Evolutionary conservation across 192 early-diverging fungal genomes (phyloP), one percentile per base, ranked within the genome.

Genomic region (Borealophlyctis nickersoniae): DNA sequence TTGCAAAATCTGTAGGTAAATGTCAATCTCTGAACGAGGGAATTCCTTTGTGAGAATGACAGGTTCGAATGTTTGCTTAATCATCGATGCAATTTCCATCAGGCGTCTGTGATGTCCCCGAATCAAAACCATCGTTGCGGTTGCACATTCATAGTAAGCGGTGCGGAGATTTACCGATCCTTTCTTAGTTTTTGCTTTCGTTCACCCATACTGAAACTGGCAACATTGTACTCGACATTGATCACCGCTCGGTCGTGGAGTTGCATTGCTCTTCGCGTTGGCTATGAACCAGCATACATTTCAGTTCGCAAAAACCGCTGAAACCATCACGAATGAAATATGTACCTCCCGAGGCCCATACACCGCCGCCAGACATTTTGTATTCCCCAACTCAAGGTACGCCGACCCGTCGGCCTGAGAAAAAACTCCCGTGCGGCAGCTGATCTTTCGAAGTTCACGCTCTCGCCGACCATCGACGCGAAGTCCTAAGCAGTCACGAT

Each of bases 361-460:
- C 5, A 99, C 94, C 16, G 90, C 87, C 0, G 85, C 89, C 19
- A 99, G 77, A 52, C 87, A 86, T 68, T 95, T 94, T 48, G 96
- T 97, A 76, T 99, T 96, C 59, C 96, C 96, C 63, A 92, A 91
- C 77, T 95, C 92, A 54, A 93, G 82, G 72, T 93, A 98, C 1
- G 95, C 87, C 0, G 93, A 95, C 48, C 96, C 96, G 59, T 98
- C 95, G 0, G 95, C 91, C 29, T 90, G 85, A 22, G 81, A 78
- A 32, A 96, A 76, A 9, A 93, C 89, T 0, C 85, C 86, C 2
- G 88, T 89, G 23, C 88, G 85, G 67, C 87, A 89, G 29, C 81
- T 78, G 58, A 96, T 88, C 56, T 90, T 89, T 52, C 94, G 79
- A 23, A 97, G 77, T 76, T 99, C 95, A 65, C 83, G 86, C 3